Base-by-base conservation (phyloP, 441 rosid genomes). In the Croton laevigatus region DNA sequence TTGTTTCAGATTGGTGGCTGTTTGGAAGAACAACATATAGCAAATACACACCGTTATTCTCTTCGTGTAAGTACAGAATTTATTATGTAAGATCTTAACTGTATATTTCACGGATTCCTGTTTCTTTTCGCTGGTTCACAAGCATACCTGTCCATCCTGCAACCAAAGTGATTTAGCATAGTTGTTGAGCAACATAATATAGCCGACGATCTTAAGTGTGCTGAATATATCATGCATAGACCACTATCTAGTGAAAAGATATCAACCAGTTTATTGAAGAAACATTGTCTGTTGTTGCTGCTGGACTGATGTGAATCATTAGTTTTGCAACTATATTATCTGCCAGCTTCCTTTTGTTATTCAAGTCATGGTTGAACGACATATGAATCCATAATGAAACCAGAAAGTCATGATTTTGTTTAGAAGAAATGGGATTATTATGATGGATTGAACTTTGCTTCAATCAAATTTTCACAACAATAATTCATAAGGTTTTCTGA, bases 121-220 rank as follows among this genome's bases (percentile, higher is more conserved):
- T 62, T 3, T 52, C 42, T 74, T 66, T 80, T 59, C 71, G 42
- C 73, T 65, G 53, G 62, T 66, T 36, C 51, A 57, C 88, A 91
- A 96, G 91, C 76, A 32, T 91, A 91, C 76, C 66, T 89, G 69
- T 89, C 91, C 71, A 88, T 91, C 66, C 73, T 91, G 80, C 89
- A 89, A 73, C 91, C 90, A 51, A 74, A 77, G 63, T 80, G 75
- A 76, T 91, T 91, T 85, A 80, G 69, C 65, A 83, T 89, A 75
- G 80, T 71, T 55, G 88, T 91, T 49, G 81, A 88, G 80, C 93
- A 81, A 71, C 97, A 81, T 74, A 91, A 89, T 66, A 66, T 89
- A 76, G 96, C 89, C 58, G 82, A 84, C 74, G 91, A 88, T 76
- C 93, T 91, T 70, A 87, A 76, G 80, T 78, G 66, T 78, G 83